Base-by-base conservation (phyloP, 441 rosid species). In the Corymbia citriodora region DNA sequence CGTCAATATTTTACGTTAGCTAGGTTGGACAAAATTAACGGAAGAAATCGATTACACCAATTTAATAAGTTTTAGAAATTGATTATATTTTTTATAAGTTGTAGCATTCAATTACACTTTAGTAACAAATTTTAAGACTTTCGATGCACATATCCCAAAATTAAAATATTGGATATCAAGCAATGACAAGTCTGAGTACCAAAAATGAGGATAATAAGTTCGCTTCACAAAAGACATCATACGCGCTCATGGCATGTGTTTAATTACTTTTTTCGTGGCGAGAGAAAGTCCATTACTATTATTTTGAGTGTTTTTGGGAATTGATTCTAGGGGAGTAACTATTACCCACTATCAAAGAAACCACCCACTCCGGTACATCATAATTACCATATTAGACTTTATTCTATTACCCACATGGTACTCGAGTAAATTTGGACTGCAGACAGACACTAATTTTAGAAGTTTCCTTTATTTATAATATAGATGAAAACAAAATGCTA, bases 21-120 rank as follows among this genome's bases (percentile, higher is more conserved):
- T 3, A 59, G 25, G 0, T 59, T 59, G 0, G 7, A 59, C 3
- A 57, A 25, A 59, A 4, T 59, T 55, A 6, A 59, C 10, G 11
- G 14, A 25, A 59, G 25, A 0, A 25, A 3, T 59, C 0, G 0
- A 23, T 59, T 25, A 0, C 10, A 25, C 0, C 1, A 59, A 59
- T 25, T 59, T 59, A 59, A 59, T 0, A 59, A 59, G 14, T 59
- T 59, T 0, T 59, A 59, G 0, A 25, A 4, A 2, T 25, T 59
- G 2, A 59, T 59, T 59, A 25, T 0, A 59, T 0, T 25, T 59
- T 59, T 0, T 25, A 0, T 0, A 59, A 59, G 11, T 10, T 59
- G 10, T 59, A 55, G 0, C 0, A 4, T 0, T 25, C 0, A 4
- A 59, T 2, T 59, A 0, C 10, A 59, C 3, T 59, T 59, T 59